Evolutionary conservation across 176 grass and related monocot species (phyloP).

Genomic region (Typha latifolia): DNA sequence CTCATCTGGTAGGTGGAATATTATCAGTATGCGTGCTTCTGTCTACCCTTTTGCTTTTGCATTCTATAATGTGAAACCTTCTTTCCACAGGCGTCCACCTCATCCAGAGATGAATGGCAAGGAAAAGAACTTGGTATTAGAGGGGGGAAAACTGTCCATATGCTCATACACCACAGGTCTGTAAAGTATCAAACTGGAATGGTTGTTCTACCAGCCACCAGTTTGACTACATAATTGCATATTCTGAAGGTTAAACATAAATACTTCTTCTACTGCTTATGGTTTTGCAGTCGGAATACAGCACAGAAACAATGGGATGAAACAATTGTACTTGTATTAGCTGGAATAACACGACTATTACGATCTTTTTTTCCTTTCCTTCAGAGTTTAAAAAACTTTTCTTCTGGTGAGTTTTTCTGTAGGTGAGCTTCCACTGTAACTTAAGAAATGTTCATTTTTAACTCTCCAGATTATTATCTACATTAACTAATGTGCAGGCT

Average conservation of each 20-base stretch:
- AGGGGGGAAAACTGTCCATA: constrained; percentile 95
- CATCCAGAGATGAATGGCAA: constrained; percentile 94
- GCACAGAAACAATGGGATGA: constrained; percentile 99
- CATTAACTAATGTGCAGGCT: constrained; percentile 48
- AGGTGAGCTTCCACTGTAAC: not conserved
- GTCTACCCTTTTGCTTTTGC: constrained; percentile 7
- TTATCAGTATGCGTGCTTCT: constrained; percentile 16
- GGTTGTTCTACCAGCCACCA: not conserved
- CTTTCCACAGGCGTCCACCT: constrained; percentile 74
- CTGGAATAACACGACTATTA: constrained; percentile 72
- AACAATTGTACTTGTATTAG: constrained; percentile 90
- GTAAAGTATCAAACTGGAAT: constrained; percentile 8
- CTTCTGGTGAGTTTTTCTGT: constrained; percentile 49
- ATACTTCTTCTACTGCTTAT: not conserved
- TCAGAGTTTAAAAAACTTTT: constrained; percentile 75
- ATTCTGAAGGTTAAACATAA: no score
- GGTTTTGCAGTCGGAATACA: constrained; percentile 68
- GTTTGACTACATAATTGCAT: no score
- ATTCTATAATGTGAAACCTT: constrained; percentile 22
- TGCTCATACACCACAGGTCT: constrained; percentile 99
- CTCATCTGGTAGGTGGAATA: constrained; percentile 63
- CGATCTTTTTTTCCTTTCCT: constrained; percentile 93
- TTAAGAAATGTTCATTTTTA: constrained; percentile 10
- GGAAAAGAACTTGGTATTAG: constrained; percentile 94
- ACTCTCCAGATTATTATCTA: constrained; percentile 6